phyloP scores from a whole-genome alignment of 768 basidiomycete genomes.

The Agrocybe pediades region DNA sequence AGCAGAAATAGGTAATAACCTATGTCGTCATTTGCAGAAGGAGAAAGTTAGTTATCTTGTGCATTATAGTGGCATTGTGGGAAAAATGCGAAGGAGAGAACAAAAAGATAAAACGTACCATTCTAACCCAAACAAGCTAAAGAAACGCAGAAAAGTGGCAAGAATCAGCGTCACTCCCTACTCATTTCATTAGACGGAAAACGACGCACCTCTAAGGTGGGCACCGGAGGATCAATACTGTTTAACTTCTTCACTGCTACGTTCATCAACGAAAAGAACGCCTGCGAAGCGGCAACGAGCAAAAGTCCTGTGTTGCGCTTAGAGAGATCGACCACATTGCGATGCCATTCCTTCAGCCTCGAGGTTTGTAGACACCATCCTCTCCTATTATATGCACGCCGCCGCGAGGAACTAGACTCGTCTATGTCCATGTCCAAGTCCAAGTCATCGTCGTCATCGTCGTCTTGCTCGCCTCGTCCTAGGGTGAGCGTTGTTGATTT shows the following conservation, averaged over 20 bases:
- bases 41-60: background rate
- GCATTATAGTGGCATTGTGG: too few species aligned
- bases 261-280: conserved; percentile 64
- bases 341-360: background rate
- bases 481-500: too few species aligned
- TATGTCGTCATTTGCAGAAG: conserved; percentile 1
- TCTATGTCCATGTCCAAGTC: background rate
- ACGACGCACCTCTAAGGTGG: conserved; percentile 51
- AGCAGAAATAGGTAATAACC: conserved; percentile 38
- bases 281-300: conserved; percentile 56
- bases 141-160: background rate
- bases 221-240: conserved; percentile 56
- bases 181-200: background rate
- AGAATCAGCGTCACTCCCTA: background rate
- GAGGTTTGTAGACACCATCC: too few species aligned
- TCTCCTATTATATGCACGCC: too few species aligned
- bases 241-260: conserved; percentile 65
- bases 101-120: background rate
- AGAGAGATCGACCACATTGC: background rate
- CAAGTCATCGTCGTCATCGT: background rate
- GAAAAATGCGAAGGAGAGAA: background rate
- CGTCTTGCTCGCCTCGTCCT: background rate
- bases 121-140: background rate
- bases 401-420: too few species aligned
- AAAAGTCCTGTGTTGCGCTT: conserved; percentile 57